Percentiles rank a stretch among this genome's conserved stretches.
These are phyloP conservation scores for Chimonanthus salicifolius DNA, from an alignment of 164 flowering plant genomes.

Conservation along the genomic window DNA sequence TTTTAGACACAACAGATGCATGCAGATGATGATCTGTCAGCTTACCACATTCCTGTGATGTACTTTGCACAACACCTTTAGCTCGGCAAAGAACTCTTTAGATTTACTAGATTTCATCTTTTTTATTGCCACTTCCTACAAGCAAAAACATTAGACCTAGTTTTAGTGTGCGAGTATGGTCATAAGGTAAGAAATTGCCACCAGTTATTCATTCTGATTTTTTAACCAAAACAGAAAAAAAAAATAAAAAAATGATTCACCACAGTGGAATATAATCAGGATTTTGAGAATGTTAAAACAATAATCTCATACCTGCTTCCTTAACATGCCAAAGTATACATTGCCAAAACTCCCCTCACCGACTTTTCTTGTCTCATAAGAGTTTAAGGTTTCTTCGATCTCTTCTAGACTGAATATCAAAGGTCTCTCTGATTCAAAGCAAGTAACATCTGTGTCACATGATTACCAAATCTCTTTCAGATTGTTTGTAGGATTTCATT, in stretches of 20 bases:
- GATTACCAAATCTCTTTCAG: neutral
- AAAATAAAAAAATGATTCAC: too few species aligned
- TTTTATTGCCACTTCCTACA: slow-evolving; percentile 65
- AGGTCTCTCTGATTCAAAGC: slow-evolving; percentile 54
- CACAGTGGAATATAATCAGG: neutral
- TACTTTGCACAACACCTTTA: slow-evolving; percentile 60
- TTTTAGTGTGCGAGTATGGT: neutral
- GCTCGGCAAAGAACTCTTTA: slow-evolving; percentile 67
- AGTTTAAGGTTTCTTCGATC: slow-evolving; percentile 43
- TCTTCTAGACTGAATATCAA: slow-evolving; percentile 35
- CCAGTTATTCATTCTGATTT: too few species aligned
- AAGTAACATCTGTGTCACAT: slow-evolving; percentile 30
- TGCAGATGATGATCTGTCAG: too few species aligned
- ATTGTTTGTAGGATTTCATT: neutral
- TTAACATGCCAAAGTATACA: slow-evolving; percentile 50
- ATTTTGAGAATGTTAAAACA: neutral
- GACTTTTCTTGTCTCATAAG: slow-evolving; percentile 43
- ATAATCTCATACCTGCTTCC: slow-evolving; percentile 30
- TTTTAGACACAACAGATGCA: too few species aligned
- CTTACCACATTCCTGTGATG: slow-evolving; percentile 73
- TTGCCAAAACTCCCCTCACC: slow-evolving; percentile 64
- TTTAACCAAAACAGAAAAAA: too few species aligned
- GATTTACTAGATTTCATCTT: slow-evolving; percentile 62
- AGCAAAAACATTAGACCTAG: neutral
- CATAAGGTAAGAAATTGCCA: too few species aligned